phyloP scores from a whole-genome alignment of 371 early-diverging fungal species.

The Quaeritorhiza haematococci region DNA sequence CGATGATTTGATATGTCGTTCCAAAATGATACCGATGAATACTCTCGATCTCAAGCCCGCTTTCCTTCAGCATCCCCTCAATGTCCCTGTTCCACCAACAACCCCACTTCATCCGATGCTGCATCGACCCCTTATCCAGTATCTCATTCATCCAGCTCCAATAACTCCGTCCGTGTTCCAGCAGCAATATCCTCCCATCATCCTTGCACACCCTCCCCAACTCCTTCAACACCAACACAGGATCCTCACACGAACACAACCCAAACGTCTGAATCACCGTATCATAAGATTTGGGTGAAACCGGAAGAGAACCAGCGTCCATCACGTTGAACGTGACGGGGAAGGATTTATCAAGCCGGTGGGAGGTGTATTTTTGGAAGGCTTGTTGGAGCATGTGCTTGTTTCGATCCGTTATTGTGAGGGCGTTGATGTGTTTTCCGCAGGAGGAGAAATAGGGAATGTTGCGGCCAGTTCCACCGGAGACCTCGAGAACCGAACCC shows the following conservation, averaged over 20 bases:
- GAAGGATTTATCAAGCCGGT: constrained; percentile 10
- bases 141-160: constrained; percentile 61
- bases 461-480: constrained; percentile 72
- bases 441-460: constrained; percentile 49
- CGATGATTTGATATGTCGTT: constrained; percentile 67
- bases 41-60: constrained; percentile 54
- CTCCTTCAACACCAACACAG: constrained; percentile 59
- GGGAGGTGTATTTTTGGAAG: constrained; percentile 34
- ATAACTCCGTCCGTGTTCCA: constrained; percentile 66
- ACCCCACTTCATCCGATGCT: constrained; percentile 75
- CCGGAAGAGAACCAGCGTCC: constrained; percentile 39
- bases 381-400: constrained; percentile 57
- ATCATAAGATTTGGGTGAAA: constrained; percentile 50
- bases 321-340: background rate
- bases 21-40: constrained; percentile 71
- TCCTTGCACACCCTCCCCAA: constrained; percentile 56
- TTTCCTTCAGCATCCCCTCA: constrained; percentile 54
- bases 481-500: constrained; percentile 60
- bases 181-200: constrained; percentile 59
- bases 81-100: constrained; percentile 89
- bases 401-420: constrained; percentile 58
- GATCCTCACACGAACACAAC: constrained; percentile 68
- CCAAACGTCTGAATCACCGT: constrained; percentile 81
- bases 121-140: constrained; percentile 62
- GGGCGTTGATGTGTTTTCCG: constrained; percentile 17